Evolutionary conservation across 2,329 filamentous ascomycete species (phyloP), one percentile per base, ranked within the genome.

Genomic region (Fusarium metavorans): DNA sequence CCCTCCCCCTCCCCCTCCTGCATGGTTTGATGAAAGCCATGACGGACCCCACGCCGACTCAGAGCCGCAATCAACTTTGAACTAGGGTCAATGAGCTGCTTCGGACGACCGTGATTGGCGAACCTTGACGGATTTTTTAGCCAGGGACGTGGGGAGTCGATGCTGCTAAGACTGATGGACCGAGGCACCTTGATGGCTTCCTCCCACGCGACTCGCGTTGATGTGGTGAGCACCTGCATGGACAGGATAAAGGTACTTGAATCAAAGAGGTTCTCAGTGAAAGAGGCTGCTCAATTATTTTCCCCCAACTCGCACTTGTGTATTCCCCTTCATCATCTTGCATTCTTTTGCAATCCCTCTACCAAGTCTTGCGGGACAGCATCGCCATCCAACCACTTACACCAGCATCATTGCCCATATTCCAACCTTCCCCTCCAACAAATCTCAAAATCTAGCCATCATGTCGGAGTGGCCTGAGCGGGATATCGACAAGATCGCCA

Each of bases 401-500:
- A 73, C 59, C 50, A 52, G 8, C 52, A 41, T 13, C 10, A 57
- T 57, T 25, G 13, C 20, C 18, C 13, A 20, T 23, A 34, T 23
- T 5, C 35, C n/a, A 25, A 43, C 50, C 5, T 10, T 45, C 41
- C 27, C 25, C 58, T 16, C 41, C 43, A 41, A 30, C 5, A 18
- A 52, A 9, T n/a, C 23, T 23, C 13, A 25, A 37, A 61, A 43
- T 35, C 48, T 35, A 39, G n/a, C 48, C 30, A 63, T 57, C 35
- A 80, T 81, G 76, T 65, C 66, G 18, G 77, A 76, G 27, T 70
- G 68, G 25, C 72, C 77, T 18, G 79, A 83, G 35, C 68, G 73
- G 57, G 81, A 83, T 23, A 64, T 84, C 14, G 78, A 81, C 2
- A 80, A 81, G 50, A 82, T 84, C 20, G 74, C 79, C 64, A 84